Percentiles rank a stretch among this genome's conserved stretches.
Evolutionary conservation across 73 alveolate genomes (phyloP).

Genomic region (Blepharisma stoltei): DNA sequence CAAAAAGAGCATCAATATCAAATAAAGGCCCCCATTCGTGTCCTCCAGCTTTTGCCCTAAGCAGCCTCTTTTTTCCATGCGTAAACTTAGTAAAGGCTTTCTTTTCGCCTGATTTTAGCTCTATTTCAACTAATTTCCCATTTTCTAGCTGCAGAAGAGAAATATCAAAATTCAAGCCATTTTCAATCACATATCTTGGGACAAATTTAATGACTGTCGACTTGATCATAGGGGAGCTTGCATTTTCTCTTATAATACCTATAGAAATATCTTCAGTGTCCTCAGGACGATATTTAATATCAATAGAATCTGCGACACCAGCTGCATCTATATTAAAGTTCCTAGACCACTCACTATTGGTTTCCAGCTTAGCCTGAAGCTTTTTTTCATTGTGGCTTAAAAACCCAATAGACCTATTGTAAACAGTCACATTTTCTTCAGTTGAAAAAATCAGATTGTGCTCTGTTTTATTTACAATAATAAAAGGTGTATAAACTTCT

Average conservation of each 20-base stretch:
- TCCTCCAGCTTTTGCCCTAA: too few species aligned
- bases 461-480: constrained; percentile 11
- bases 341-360: background rate
- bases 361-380: too few species aligned
- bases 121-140: background rate
- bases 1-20: background rate
- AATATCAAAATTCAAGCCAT: constrained; percentile 27
- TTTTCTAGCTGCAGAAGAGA: background rate
- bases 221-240: constrained; percentile 31
- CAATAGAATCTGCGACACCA: background rate
- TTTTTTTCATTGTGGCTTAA: too few species aligned
- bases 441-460: too few species aligned
- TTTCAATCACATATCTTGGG: constrained; percentile 48
- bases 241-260: constrained; percentile 3
- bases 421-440: too few species aligned
- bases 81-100: background rate
- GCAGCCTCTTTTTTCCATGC: background rate
- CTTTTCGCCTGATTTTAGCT: constrained; percentile 7
- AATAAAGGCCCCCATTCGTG: too few species aligned
- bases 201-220: constrained; percentile 52
- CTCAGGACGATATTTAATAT: background rate
- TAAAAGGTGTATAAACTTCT: background rate
- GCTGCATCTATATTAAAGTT: background rate
- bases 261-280: background rate
- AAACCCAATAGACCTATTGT: too few species aligned